Percentiles rank a stretch among this genome's conserved stretches.
These are phyloP conservation scores for Trichoderma gracile DNA, from an alignment of 2,329 filamentous ascomycete species.

Conservation along the genomic window DNA sequence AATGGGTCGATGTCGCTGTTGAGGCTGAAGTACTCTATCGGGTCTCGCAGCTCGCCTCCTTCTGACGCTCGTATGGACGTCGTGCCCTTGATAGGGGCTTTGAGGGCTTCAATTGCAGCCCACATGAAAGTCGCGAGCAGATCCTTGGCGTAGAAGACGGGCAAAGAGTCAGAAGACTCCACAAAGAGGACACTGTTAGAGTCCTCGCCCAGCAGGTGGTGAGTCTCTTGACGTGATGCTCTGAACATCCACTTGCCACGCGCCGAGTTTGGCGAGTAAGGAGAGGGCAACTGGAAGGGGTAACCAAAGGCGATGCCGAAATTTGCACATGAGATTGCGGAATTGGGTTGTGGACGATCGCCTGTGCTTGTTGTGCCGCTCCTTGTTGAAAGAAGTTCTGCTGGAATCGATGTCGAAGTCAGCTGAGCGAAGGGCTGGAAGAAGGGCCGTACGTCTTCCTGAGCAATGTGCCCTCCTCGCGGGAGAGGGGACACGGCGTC, in stretches of 20 bases:
- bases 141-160: constrained; percentile 32
- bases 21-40: background rate
- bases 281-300: background rate
- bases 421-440: too few relatives aligned
- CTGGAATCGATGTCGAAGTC: too few relatives aligned
- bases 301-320: background rate
- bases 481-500: too few relatives aligned
- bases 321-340: too few relatives aligned
- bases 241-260: background rate
- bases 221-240: background rate
- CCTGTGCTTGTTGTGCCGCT: too few relatives aligned
- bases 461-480: too few relatives aligned
- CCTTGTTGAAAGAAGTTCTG: too few relatives aligned
- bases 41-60: background rate
- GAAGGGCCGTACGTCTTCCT: too few relatives aligned
- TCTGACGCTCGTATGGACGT: constrained; percentile 1
- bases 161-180: background rate
- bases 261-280: background rate
- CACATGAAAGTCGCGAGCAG: constrained; percentile 37
- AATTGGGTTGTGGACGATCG: too few relatives aligned
- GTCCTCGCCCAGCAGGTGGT: too few relatives aligned
- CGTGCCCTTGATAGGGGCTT: background rate
- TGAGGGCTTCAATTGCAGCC: constrained; percentile 27
- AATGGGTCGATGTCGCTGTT: background rate
- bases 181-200: background rate